phyloP scores from a whole-genome alignment of 805 yeast genomes.

The Myxozyma neotropica region DNA sequence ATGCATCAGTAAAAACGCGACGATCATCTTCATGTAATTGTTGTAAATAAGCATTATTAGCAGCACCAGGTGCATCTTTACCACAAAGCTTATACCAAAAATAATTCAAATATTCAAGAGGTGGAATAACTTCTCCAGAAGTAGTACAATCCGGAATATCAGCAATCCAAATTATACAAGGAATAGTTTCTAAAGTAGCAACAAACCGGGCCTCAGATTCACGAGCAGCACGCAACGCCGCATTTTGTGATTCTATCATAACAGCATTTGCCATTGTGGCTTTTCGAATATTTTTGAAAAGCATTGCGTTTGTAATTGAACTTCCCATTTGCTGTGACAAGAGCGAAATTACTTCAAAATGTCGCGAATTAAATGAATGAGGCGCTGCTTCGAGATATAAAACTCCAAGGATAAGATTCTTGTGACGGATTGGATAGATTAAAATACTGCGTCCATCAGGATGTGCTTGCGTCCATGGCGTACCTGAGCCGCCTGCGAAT shows the following conservation, averaged over 20 bases:
- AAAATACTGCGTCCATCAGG: constrained; percentile 31
- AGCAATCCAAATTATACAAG: constrained; percentile 35
- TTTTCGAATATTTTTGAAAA: constrained; percentile 32
- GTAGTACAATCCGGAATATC: constrained; percentile 14
- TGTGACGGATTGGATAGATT: constrained; percentile 34
- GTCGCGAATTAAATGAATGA: constrained; percentile 34
- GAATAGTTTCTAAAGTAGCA: constrained; percentile 35
- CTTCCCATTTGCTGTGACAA: constrained; percentile 36
- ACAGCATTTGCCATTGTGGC: constrained; percentile 36
- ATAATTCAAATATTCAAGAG: constrained; percentile 30
- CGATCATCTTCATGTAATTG: constrained; percentile 34
- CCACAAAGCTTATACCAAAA: constrained; percentile 34
- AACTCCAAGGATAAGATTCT: constrained; percentile 25
- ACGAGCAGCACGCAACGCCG: constrained; percentile 30
- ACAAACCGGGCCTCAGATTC: constrained; percentile 35
- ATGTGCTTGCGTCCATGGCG: constrained; percentile 22
- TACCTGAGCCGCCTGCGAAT: constrained; percentile 20
- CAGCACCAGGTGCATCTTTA: constrained; percentile 28
- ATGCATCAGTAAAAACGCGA: constrained; percentile 10
- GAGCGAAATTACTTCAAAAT: constrained; percentile 31
- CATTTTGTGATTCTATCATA: constrained; percentile 34
- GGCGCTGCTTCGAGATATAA: constrained; percentile 36
- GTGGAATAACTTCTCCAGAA: neutral
- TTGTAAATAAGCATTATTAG: constrained; percentile 23
- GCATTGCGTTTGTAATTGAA: constrained; percentile 34